These are phyloP conservation scores for Fusarium armeniacum DNA, from an alignment of 2,329 filamentous ascomycete genomes.

Conservation along the genomic window DNA sequence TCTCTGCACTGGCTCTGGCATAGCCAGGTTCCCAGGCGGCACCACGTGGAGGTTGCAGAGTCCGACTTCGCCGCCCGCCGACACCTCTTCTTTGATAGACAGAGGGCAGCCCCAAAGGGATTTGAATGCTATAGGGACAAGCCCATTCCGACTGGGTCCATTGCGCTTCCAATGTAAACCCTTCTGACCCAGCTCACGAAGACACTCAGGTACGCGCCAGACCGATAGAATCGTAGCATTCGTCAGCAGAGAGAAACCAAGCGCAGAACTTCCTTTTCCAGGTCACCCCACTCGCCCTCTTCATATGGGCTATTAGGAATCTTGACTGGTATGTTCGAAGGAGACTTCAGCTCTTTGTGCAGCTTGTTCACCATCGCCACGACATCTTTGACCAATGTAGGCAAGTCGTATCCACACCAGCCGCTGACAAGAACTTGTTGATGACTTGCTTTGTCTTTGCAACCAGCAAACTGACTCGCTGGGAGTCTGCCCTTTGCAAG, in stretches of 20 bases:
- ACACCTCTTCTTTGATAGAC: neutral
- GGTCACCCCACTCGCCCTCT: neutral
- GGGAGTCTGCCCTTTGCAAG: neutral
- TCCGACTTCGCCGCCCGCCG: conserved; percentile 13
- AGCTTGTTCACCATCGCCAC: neutral
- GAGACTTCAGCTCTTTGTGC: neutral
- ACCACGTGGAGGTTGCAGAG: conserved; percentile 77
- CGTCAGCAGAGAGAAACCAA: neutral
- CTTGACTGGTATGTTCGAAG: neutral
- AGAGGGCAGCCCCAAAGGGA: neutral
- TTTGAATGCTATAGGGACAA: conserved; percentile 6
- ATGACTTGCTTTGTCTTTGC: neutral
- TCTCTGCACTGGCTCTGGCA: conserved; percentile 11
- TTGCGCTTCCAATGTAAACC: neutral
- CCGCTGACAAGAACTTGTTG: neutral
- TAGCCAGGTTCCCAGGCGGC: conserved; percentile 11
- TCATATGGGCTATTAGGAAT: neutral
- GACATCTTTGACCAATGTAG: neutral
- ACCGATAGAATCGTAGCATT: conserved; percentile 1
- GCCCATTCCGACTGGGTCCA: conserved; percentile 3
- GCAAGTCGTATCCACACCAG: neutral
- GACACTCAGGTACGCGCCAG: neutral
- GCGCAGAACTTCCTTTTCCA: neutral
- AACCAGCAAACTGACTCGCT: neutral
- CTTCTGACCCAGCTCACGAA: neutral